phyloP scores from a whole-genome alignment of 805 yeast genomes.

The Priceomyces fermenticarens region DNA sequence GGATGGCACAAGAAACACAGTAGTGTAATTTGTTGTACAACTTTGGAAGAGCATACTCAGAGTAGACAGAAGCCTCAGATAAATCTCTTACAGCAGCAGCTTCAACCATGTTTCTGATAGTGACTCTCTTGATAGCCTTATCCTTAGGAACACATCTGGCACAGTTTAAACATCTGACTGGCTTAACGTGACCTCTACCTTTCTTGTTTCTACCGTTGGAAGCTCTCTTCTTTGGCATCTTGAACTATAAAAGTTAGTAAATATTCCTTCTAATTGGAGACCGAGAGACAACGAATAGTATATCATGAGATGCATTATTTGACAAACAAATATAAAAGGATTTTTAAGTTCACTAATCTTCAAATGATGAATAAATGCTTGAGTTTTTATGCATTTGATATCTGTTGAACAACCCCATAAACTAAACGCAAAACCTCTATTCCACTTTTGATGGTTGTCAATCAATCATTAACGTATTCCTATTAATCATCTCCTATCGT shows the following conservation, averaged over 20 bases:
- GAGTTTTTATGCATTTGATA: no score
- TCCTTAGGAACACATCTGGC: slow-evolving; percentile 99
- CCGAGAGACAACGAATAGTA: no score
- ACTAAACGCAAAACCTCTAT: no score
- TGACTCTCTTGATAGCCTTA: slow-evolving; percentile 99
- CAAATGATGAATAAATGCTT: no score
- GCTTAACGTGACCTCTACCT: slow-evolving; percentile 99
- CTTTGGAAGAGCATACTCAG: slow-evolving; percentile 99
- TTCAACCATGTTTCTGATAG: slow-evolving; percentile 99
- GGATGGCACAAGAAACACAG: slow-evolving; percentile 99
- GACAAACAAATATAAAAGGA: slow-evolving; percentile 5
- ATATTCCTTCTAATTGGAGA: no score
- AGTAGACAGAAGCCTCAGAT: slow-evolving; percentile 98
- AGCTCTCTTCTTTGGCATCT: slow-evolving; percentile 99
- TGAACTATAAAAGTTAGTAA: slow-evolving; percentile 24
- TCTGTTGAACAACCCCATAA: no score
- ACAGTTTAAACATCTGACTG: slow-evolving; percentile 99
- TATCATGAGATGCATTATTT: not conserved
- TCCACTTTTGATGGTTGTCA: no score
- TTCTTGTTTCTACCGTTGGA: slow-evolving; percentile 99
- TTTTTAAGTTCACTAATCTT: slow-evolving; percentile 5
- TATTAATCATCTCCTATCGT: no score
- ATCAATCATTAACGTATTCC: no score
- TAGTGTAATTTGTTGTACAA: slow-evolving; percentile 99
- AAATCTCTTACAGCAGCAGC: slow-evolving; percentile 99